phyloP scores from a whole-genome alignment of 2,329 filamentous ascomycete species.

The Raffaelea albimanens region DNA sequence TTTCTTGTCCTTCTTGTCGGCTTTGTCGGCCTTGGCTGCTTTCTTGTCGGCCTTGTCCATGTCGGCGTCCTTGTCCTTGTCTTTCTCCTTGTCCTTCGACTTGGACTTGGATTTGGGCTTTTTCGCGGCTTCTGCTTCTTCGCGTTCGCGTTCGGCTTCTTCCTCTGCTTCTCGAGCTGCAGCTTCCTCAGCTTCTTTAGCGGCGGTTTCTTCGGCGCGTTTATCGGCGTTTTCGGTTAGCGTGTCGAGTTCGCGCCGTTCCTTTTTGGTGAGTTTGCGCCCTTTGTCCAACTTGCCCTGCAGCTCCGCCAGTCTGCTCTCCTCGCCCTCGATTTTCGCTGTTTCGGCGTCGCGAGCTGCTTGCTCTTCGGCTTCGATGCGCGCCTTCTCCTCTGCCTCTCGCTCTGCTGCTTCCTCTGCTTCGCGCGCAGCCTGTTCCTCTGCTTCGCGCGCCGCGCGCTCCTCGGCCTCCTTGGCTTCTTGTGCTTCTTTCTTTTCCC shows the following conservation, averaged over 20 bases:
- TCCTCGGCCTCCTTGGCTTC: conserved; percentile 26
- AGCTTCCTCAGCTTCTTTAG: conserved; percentile 22
- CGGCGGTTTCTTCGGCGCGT: conserved; percentile 19
- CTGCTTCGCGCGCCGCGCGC: conserved; percentile 23
- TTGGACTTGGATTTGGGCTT: conserved; percentile 32
- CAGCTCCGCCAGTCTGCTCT: conserved; percentile 22
- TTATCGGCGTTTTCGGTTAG: conserved; percentile 22
- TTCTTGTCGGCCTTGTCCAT: conserved; percentile 18
- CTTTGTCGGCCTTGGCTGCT: conserved; percentile 18
- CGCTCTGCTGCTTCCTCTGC: conserved; percentile 27
- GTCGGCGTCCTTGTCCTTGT: conserved; percentile 10
- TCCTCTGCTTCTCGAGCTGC: conserved; percentile 21
- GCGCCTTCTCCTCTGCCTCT: conserved; percentile 27
- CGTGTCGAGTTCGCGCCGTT: conserved; percentile 23
- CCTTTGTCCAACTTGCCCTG: conserved; percentile 18
- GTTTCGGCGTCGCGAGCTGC: conserved; percentile 23
- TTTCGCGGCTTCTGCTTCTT: conserved; percentile 22
- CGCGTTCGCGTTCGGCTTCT: conserved; percentile 24
- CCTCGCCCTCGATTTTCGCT: conserved; percentile 28
- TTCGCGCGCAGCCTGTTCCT: conserved; percentile 25
- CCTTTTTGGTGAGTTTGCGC: conserved; percentile 19
- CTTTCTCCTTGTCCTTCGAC: conserved; percentile 12
- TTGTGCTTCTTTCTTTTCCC: conserved; percentile 29
- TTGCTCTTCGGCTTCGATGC: conserved; percentile 15
- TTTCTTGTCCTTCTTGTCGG: conserved; percentile 13